Conservation (phyloP, 1,284 basidiomycete species). For the Fomes fomentarius region DNA sequence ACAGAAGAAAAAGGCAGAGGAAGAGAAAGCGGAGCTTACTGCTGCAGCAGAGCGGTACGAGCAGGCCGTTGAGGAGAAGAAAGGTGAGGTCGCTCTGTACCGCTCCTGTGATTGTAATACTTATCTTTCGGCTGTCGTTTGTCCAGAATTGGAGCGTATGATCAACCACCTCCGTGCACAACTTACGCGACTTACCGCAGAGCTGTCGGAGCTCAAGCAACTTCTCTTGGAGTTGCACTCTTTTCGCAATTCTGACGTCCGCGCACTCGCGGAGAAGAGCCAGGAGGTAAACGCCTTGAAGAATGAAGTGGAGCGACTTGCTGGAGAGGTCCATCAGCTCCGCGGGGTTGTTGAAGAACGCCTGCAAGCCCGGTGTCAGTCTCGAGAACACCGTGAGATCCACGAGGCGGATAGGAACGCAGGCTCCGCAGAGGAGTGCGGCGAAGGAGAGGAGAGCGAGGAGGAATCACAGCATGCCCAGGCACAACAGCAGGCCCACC, state of each 20-base stretch:
- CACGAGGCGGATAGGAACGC: slow-evolving; percentile 16
- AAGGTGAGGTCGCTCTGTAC: slow-evolving; percentile 52
- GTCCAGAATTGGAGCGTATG: slow-evolving; percentile 74
- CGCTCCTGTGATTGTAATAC: slow-evolving; percentile 13
- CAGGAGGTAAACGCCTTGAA: slow-evolving; percentile 63
- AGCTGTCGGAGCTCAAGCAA: slow-evolving; percentile 74
- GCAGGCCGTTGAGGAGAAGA: slow-evolving; percentile 83
- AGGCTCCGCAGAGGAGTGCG: slow-evolving; percentile 5
- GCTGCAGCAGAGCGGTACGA: slow-evolving; percentile 49
- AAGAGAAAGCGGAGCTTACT: slow-evolving; percentile 24
- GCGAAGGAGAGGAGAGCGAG: slow-evolving; percentile 18
- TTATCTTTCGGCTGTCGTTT: slow-evolving; percentile 1
- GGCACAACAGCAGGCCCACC: not conserved
- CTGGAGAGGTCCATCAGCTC: slow-evolving; percentile 81
- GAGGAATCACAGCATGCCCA: slow-evolving; percentile 25
- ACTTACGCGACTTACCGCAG: slow-evolving; percentile 74
- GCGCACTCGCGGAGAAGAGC: slow-evolving; percentile 60
- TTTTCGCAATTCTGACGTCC: slow-evolving; percentile 65
- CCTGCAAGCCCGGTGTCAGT: slow-evolving; percentile 64
- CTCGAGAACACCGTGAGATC: slow-evolving; percentile 32
- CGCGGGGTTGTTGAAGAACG: slow-evolving; percentile 84
- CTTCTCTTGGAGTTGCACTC: slow-evolving; percentile 67
- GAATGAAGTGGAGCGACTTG: slow-evolving; percentile 75
- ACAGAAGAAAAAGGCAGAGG: slow-evolving; percentile 20
- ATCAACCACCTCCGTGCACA: slow-evolving; percentile 74